A percentile compares a stretch with the other conserved stretches of the same genome.
These are phyloP conservation scores for Neurospora sp. DNA, from an alignment of 495 filamentous ascomycete genomes.

Conservation along the genomic window DNA sequence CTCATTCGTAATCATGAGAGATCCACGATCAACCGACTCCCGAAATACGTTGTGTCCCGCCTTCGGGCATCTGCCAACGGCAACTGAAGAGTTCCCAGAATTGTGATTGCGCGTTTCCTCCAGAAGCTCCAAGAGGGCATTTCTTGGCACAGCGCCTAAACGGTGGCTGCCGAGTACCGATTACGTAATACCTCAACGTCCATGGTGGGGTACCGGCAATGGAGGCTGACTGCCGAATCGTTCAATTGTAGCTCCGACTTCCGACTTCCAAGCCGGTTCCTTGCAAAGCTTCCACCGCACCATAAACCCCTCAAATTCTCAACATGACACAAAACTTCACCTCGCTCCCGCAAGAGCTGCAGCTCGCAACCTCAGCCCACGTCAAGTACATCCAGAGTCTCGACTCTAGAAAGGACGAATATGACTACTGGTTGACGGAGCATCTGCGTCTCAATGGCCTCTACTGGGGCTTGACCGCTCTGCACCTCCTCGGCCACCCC, in stretches of 20 bases:
- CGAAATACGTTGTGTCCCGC: background rate
- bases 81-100: background rate
- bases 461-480: constrained; percentile 89
- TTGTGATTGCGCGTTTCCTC: background rate
- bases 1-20: background rate
- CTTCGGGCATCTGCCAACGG: background rate
- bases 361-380: constrained; percentile 63
- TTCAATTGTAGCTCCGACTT: no score
- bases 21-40: background rate
- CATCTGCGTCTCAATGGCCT: constrained; percentile 89
- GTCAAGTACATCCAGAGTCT: constrained; percentile 89
- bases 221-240: background rate
- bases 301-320: background rate
- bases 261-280: no score
- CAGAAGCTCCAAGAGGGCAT: background rate
- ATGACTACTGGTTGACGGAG: constrained; percentile 95
- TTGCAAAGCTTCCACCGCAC: background rate
- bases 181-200: background rate
- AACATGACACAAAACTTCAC: constrained; percentile 16
- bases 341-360: constrained; percentile 48
- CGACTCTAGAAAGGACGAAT: constrained; percentile 82
- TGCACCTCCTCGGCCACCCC: constrained; percentile 74
- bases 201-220: background rate
- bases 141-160: background rate
- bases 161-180: constrained; percentile 1